Evolutionary conservation across 192 early-diverging fungal species (phyloP).

Genomic region (Backusella westeae): DNA sequence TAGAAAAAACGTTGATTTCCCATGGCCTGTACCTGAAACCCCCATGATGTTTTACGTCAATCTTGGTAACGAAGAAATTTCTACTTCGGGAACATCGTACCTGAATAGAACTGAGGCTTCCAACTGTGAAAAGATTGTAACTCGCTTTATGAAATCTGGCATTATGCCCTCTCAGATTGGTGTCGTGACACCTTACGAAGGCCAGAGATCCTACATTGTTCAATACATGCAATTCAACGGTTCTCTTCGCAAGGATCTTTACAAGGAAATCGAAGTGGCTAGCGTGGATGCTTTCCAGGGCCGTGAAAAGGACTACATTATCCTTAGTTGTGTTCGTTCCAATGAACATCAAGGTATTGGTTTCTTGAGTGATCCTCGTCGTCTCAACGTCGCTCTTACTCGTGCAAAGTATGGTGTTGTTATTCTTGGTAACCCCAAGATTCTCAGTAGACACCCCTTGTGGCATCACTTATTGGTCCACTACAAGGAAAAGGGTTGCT

Average conservation of each 20-base stretch:
- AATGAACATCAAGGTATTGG: slow-evolving; percentile 98
- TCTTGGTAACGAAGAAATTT: slow-evolving; percentile 95
- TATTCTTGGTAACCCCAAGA: slow-evolving; percentile 93
- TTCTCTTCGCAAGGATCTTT: slow-evolving; percentile 84
- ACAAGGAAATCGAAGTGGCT: slow-evolving; percentile 99
- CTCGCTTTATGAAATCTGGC: slow-evolving; percentile 86
- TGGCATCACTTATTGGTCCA: slow-evolving; percentile 97
- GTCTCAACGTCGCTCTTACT: slow-evolving; percentile 88
- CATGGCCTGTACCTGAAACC: slow-evolving; percentile 91
- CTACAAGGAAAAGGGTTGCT: slow-evolving; percentile 84
- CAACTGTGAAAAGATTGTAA: slow-evolving; percentile 97
- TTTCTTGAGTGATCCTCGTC: slow-evolving; percentile 88
- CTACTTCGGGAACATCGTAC: slow-evolving; percentile 95
- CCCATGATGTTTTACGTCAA: slow-evolving; percentile 96
- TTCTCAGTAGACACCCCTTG: slow-evolving; percentile 86
- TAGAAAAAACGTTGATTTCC: slow-evolving; percentile 87
- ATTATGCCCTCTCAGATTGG: slow-evolving; percentile 91
- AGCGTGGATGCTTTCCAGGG: slow-evolving; percentile 99
- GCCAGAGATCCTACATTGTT: slow-evolving; percentile 94
- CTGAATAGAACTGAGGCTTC: slow-evolving; percentile 96
- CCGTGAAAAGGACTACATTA: slow-evolving; percentile 99
- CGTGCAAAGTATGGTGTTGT: slow-evolving; percentile 93
- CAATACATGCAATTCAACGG: slow-evolving; percentile 96
- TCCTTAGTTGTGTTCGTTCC: slow-evolving; percentile 94
- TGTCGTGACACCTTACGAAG: slow-evolving; percentile 98